Percentiles rank a stretch among this genome's conserved stretches.
These are phyloP conservation scores for Cinnamomum micranthum DNA, from an alignment of 164 flowering plant species.

Conservation along the genomic window DNA sequence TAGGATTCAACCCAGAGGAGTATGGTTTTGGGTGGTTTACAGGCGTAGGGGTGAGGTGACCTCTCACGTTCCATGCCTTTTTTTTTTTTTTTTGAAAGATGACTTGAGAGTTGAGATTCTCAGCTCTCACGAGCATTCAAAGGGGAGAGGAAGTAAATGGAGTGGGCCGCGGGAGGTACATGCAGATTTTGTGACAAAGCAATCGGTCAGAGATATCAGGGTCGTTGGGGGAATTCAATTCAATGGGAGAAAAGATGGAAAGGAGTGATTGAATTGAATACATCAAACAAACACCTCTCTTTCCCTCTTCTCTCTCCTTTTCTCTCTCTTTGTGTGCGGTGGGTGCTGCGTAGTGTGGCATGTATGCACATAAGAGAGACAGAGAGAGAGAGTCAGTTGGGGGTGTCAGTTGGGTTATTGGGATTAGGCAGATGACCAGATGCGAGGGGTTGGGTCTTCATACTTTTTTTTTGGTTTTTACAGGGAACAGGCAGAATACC, in stretches of 20 bases:
- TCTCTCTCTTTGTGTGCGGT: background rate
- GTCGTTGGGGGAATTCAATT: slow-evolving; percentile 8
- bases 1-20: background rate
- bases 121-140: slow-evolving; percentile 4
- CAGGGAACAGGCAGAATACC: too few species aligned
- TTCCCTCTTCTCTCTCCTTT: too few species aligned
- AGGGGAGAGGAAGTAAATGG: slow-evolving; percentile 14
- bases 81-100: background rate
- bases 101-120: slow-evolving; percentile 2
- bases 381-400: background rate
- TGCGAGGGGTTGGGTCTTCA: too few species aligned
- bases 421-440: too few species aligned
- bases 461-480: too few species aligned
- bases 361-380: background rate
- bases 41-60: background rate
- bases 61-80: background rate
- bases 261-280: background rate
- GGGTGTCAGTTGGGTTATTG: background rate
- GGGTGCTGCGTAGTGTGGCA: background rate
- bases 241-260: background rate
- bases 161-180: slow-evolving; percentile 30
- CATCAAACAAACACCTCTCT: background rate
- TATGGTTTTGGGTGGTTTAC: background rate
- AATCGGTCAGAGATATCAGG: slow-evolving; percentile 46
- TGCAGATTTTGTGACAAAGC: slow-evolving; percentile 46